Base-by-base conservation (phyloP, 139 green algal species). In the Microglena sp. region DNA sequence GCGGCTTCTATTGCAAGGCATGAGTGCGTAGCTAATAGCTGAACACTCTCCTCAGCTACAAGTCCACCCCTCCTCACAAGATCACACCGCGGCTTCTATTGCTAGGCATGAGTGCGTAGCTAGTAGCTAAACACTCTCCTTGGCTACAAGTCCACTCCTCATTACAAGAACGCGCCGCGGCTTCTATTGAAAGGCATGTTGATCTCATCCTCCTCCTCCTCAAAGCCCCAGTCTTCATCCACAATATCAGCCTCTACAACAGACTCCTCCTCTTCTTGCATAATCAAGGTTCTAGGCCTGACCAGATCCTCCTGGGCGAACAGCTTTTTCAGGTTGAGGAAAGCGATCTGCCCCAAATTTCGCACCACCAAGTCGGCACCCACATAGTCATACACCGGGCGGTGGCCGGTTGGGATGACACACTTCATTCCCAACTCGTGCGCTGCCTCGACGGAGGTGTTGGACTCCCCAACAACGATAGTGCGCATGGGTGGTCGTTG, bases 281-380 rank as follows among this genome's bases (percentile, higher is more conserved):
- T 50, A 50, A 24, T 11, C 18, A 18, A 24, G 40, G 18, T 11
- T 29, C 28, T 53, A 2, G 59, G 36, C 59, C 24, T 21, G 5
- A 65, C 73, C 18, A 77, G 68, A 43, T 89, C 77, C 67, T 97
- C 91, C 0, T 78, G 59, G 33, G 81, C 66, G 62, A 96, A 95
- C n/a, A 97, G 78, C 54, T 86, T 78, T 79, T 96, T 96, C 40
- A 97, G 78, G 72, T 97, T 92, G n/a, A 94, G 71, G 59, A 97
- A 82, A 4, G 76, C 83, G 22, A 97, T 65, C 59, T 89, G 76
- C 1, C 77, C 79, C 22, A 97, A 74, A 24, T 83, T 68, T 2
- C 82, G 77, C 45, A 96, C 87, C 21, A 97, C 91, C 34, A 95
- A 68, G 69, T 97, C 91, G 4, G 91, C 91, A 11, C 81, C 81